Evolutionary conservation across 768 basidiomycete species (phyloP).

Genomic region (Panaeolus cyanescens): DNA sequence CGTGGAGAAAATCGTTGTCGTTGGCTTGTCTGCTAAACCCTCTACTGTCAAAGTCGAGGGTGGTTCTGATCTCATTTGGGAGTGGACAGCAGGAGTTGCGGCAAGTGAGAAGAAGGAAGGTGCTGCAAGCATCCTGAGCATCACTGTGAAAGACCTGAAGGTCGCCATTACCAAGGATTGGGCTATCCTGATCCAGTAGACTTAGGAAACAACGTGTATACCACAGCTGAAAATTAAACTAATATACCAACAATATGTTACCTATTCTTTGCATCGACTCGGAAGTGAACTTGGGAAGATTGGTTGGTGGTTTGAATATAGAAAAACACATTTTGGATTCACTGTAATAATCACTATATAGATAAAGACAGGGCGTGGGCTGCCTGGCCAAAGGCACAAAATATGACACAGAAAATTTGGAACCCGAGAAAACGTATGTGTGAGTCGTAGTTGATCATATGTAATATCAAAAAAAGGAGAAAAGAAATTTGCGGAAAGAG

Average conservation of each 20-base stretch:
- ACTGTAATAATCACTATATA: constrained; percentile 10
- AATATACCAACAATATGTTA: too few species aligned
- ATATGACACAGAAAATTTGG: neutral
- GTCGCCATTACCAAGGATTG: constrained; percentile 63
- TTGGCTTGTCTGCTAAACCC: constrained; percentile 72
- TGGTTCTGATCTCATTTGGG: constrained; percentile 62
- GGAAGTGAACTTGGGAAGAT: too few species aligned
- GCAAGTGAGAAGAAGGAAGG: constrained; percentile 63
- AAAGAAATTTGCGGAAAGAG: neutral
- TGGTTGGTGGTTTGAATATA: neutral
- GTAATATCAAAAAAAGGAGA: neutral
- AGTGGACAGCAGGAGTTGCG: constrained; percentile 60
- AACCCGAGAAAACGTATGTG: neutral
- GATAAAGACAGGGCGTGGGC: constrained; percentile 3
- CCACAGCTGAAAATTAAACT: neutral
- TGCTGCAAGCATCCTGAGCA: constrained; percentile 63
- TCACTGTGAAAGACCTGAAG: constrained; percentile 67
- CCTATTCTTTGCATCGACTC: too few species aligned
- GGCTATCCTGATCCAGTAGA: constrained; percentile 47
- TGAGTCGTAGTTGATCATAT: constrained; percentile 3
- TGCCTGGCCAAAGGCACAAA: constrained; percentile 10
- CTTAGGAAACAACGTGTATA: constrained; percentile 3
- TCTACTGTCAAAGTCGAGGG: constrained; percentile 54
- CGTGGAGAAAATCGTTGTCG: constrained; percentile 80
- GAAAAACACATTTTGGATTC: neutral